phyloP scores from a whole-genome alignment of 495 filamentous ascomycete species.

The Copromyces sp. region DNA sequence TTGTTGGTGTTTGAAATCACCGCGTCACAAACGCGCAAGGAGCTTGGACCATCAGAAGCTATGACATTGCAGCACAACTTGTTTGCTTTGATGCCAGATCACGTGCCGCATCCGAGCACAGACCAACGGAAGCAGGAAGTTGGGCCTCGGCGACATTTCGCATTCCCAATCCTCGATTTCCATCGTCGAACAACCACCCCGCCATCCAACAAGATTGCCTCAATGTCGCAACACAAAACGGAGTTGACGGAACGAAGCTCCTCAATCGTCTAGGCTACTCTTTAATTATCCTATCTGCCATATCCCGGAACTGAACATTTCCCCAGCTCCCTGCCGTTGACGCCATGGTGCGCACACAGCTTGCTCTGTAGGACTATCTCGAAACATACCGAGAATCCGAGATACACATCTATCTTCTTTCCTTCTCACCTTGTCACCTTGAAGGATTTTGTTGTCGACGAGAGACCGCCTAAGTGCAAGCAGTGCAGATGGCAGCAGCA shows the following conservation, averaged over 20 bases:
- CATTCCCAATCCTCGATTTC: slow-evolving; percentile 1
- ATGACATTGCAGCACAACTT: not conserved
- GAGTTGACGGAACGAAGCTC: not conserved
- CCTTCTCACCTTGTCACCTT: not conserved
- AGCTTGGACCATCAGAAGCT: slow-evolving; percentile 11
- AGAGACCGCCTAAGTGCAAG: not conserved
- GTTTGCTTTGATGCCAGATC: not conserved
- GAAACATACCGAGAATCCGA: not conserved
- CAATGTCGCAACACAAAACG: not conserved
- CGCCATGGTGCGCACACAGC: not conserved
- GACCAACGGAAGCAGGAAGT: not conserved
- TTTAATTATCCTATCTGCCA: not conserved
- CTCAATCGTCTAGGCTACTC: not conserved
- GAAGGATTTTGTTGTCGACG: not conserved
- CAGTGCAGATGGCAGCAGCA: not conserved
- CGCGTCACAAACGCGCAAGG: slow-evolving; percentile 9
- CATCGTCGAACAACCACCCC: not conserved
- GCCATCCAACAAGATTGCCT: not conserved
- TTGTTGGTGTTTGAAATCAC: slow-evolving; percentile 1
- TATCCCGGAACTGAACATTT: not conserved
- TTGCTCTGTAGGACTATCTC: not conserved
- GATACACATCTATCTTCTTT: not conserved
- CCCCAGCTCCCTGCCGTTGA: not conserved
- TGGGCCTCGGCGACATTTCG: not conserved
- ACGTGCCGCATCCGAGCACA: not conserved